Base-by-base conservation (phyloP, 305 asterid species). In the Withania somnifera region DNA sequence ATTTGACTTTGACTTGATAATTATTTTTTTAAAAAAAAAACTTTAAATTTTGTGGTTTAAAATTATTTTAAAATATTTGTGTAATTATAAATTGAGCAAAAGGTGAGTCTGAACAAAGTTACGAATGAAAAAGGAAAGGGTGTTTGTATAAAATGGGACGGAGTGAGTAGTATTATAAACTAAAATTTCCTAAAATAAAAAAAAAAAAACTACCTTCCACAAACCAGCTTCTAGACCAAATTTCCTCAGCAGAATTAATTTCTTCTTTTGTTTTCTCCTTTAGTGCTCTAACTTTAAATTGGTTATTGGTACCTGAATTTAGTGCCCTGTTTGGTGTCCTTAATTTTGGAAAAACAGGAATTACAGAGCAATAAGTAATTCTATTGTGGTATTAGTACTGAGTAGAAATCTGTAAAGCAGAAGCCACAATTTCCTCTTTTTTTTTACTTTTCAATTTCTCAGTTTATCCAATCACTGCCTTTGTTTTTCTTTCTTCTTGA, bases 191-290 rank as follows among this genome's bases (percentile, higher is more conserved):
- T n/a, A n/a, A n/a, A n/a, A n/a, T n/a, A n/a, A 3, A 36, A 36
- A 28, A 7, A 1, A n/a, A 34, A 15, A 15, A 66, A 1, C 8
- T 8, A 94, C 99, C 98, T 95, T 93, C 99, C 99, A 95, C 47
- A 95, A 92, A 20, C 98, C 98, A 78, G 92, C 98, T 87, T 95
- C 99, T 56, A 95, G 94, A 38, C 99, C 99, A 87, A 88, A 94
- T 81, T 95, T 94, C 98, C 3, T 95, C 98, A 0, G 97, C 89
- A 30, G 84, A 77, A 77, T 92, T 86, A 77, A 85, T 84, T 81
- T 93, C 94, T 77, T 95, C 93, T 8, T 61, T 87, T 8, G 80
- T 87, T 89, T 91, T 93, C 92, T 89, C 98, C 89, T 92, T 89
- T 82, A 93, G 52, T n/a, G 97, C 98, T 89, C 94, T 90, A 58